These are phyloP conservation scores for Acanthamoeba royreba DNA, from an alignment of 208 protist species.

Conservation along the genomic window DNA sequence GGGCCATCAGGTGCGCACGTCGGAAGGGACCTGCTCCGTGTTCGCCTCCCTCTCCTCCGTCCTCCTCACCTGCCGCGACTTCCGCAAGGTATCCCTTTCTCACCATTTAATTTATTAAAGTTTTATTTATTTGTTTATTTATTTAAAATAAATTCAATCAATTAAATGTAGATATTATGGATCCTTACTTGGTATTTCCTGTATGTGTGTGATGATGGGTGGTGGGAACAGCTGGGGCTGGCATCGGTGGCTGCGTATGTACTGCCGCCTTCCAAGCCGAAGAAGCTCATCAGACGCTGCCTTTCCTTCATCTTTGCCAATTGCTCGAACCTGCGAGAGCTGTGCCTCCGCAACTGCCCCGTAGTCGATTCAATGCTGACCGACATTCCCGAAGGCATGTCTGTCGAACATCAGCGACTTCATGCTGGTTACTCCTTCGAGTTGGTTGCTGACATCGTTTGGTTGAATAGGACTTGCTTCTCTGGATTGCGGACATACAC, in stretches of 20 bases:
- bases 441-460: background rate
- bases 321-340: background rate
- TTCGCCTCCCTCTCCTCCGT: background rate
- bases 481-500: background rate
- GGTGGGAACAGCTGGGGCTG: background rate
- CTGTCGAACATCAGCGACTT: background rate
- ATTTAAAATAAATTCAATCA: no score
- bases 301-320: background rate
- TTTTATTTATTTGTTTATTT: no score
- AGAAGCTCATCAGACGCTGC: background rate
- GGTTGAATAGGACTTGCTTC: background rate
- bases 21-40: background rate
- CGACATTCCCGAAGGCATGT: slow-evolving; percentile 13
- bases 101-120: background rate
- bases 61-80: background rate
- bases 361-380: background rate
- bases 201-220: background rate
- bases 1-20: background rate
- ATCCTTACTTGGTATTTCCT: background rate
- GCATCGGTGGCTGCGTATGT: background rate
- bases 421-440: no score
- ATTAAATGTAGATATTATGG: no score
- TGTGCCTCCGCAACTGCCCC: background rate
- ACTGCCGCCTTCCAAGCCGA: background rate
- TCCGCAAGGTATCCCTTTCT: background rate